These are phyloP conservation scores for Trichoderma aggressivum DNA, from an alignment of 2,329 filamentous ascomycete genomes.

Conservation along the genomic window DNA sequence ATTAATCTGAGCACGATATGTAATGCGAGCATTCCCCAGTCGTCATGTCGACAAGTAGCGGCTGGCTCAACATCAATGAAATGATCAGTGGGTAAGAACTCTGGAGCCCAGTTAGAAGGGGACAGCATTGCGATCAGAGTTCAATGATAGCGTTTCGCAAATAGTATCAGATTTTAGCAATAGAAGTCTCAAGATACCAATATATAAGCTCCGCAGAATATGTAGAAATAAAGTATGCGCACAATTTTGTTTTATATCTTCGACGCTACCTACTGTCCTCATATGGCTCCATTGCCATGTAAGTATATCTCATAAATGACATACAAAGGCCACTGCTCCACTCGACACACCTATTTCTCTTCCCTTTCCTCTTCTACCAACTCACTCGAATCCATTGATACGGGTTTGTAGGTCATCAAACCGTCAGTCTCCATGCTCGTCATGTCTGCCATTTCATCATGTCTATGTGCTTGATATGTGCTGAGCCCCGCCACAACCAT, in stretches of 20 bases:
- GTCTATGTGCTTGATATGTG: background rate
- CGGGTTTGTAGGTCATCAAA: background rate
- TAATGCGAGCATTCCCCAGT: no score
- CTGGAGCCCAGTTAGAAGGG: no score
- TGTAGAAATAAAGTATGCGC: background rate
- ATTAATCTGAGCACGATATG: no score
- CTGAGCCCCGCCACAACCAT: background rate
- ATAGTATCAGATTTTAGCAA: no score
- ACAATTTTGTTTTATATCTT: background rate
- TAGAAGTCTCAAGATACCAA: no score
- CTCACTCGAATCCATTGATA: background rate
- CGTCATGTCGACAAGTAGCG: no score
- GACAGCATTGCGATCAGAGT: no score
- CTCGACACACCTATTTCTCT: background rate
- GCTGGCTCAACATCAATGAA: no score
- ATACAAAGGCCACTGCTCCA: background rate
- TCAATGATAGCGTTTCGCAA: no score
- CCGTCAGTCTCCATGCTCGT: background rate
- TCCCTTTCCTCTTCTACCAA: background rate
- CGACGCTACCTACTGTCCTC: background rate
- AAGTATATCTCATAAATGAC: background rate
- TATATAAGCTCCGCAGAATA: background rate
- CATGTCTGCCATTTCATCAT: background rate
- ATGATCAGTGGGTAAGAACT: no score
- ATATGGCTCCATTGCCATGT: background rate